These are phyloP conservation scores for Spergularia azorica DNA, from an alignment of 179 eudicot genomes.

Conservation along the genomic window DNA sequence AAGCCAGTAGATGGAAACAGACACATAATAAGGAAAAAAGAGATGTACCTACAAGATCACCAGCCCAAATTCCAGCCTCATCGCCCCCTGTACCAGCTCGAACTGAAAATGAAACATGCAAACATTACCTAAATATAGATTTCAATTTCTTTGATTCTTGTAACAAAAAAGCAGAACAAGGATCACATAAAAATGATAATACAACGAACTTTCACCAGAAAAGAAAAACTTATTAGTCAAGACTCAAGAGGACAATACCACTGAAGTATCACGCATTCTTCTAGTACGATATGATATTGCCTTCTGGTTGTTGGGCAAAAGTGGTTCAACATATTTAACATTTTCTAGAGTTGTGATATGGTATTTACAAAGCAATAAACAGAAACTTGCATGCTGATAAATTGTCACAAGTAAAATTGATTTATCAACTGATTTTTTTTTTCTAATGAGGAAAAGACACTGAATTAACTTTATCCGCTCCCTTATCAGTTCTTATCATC, in stretches of 20 bases:
- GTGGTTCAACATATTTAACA: neutral
- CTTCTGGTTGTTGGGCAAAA: neutral
- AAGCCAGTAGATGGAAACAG: neutral
- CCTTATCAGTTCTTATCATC: too few relatives aligned
- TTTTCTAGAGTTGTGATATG: neutral
- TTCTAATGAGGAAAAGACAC: too few relatives aligned
- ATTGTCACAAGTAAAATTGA: too few relatives aligned
- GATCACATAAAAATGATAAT: neutral
- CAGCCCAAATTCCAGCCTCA: constrained; percentile 99
- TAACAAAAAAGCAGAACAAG: neutral
- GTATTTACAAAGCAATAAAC: constrained; percentile 1
- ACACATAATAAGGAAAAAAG: constrained; percentile 33
- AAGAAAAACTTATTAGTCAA: constrained; percentile 1
- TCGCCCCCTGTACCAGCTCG: constrained; percentile 99
- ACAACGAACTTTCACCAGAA: constrained; percentile 1
- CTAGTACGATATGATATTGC: neutral
- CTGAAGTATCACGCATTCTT: neutral
- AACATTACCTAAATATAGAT: neutral
- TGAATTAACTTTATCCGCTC: too few relatives aligned
- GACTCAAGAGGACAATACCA: neutral
- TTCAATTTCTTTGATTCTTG: neutral
- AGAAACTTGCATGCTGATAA: neutral
- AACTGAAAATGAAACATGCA: constrained; percentile 51
- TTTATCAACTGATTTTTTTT: too few relatives aligned
- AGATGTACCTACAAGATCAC: constrained; percentile 99